A percentile compares a stretch with the other conserved stretches of the same genome.
Evolutionary conservation across 495 filamentous ascomycete genomes (phyloP).

Genomic region (Chaetomidium leptoderma): DNA sequence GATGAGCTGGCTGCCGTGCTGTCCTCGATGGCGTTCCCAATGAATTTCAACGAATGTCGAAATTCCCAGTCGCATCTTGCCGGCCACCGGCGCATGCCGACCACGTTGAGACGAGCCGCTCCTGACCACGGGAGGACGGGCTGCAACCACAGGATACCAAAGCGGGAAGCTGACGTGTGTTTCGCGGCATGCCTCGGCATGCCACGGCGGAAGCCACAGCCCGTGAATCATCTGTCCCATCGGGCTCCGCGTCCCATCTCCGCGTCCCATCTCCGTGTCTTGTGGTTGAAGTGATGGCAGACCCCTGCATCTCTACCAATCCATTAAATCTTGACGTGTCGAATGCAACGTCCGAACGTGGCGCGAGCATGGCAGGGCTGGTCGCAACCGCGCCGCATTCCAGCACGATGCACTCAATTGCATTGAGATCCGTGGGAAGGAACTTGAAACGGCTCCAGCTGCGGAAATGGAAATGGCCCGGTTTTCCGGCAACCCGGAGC

Average conservation of each 20-base stretch:
- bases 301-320: too few relatives aligned
- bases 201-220: too few relatives aligned
- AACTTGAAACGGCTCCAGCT: constrained; percentile 8
- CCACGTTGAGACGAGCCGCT: neutral
- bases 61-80: neutral
- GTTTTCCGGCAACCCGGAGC: neutral
- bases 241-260: too few relatives aligned
- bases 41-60: neutral
- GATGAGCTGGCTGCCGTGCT: constrained; percentile 11
- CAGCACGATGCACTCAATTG: neutral
- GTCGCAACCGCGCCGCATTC: neutral
- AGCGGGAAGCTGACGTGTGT: too few relatives aligned
- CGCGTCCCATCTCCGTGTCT: too few relatives aligned
- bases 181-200: too few relatives aligned
- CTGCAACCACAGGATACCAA: too few relatives aligned
- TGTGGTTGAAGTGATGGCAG: too few relatives aligned
- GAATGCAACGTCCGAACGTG: neutral
- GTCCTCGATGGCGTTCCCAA: neutral
- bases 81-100: neutral
- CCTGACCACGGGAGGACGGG: neutral
- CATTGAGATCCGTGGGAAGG: neutral
- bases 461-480: neutral
- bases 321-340: neutral
- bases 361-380: too few relatives aligned
- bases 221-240: too few relatives aligned